These are phyloP conservation scores for Phlegmacium glaucopus DNA, from an alignment of 768 basidiomycete genomes.

Conservation along the genomic window DNA sequence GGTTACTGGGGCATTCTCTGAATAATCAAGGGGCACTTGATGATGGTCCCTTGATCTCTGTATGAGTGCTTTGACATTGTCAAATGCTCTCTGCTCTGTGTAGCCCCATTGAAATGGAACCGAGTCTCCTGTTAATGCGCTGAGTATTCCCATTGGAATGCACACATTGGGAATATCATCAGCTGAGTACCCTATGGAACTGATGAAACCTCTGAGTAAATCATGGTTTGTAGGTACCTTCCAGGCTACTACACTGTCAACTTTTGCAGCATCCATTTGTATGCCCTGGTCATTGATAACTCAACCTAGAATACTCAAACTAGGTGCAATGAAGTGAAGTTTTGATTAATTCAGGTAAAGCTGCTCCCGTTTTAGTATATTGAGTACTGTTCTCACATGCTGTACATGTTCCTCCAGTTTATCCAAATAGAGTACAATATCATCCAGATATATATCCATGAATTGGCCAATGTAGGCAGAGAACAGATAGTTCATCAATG, in stretches of 20 bases:
- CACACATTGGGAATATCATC: conserved; percentile 29
- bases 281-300: conserved; percentile 37
- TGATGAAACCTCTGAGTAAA: conserved; percentile 30
- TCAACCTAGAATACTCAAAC: conserved; percentile 25
- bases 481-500: conserved; percentile 39
- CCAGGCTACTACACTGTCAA: conserved; percentile 32
- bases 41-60: no score
- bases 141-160: conserved; percentile 36
- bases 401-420: conserved; percentile 29
- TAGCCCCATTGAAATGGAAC: conserved; percentile 24
- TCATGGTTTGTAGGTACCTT: conserved; percentile 30
- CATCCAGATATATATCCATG: conserved; percentile 38
- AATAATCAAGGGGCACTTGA: conserved; percentile 16
- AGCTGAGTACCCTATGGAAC: conserved; percentile 25
- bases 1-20: conserved; percentile 14
- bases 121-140: conserved; percentile 16
- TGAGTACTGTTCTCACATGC: conserved; percentile 27
- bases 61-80: conserved; percentile 27
- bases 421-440: conserved; percentile 42
- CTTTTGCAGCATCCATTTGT: conserved; percentile 41
- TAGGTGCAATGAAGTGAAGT: conserved; percentile 24
- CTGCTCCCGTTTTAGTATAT: conserved; percentile 38
- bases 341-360: conserved; percentile 35
- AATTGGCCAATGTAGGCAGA: conserved; percentile 27
- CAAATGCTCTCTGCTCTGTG: conserved; percentile 31